Conservation (phyloP, 1,284 basidiomycete genomes). For the Ustilago curta region DNA sequence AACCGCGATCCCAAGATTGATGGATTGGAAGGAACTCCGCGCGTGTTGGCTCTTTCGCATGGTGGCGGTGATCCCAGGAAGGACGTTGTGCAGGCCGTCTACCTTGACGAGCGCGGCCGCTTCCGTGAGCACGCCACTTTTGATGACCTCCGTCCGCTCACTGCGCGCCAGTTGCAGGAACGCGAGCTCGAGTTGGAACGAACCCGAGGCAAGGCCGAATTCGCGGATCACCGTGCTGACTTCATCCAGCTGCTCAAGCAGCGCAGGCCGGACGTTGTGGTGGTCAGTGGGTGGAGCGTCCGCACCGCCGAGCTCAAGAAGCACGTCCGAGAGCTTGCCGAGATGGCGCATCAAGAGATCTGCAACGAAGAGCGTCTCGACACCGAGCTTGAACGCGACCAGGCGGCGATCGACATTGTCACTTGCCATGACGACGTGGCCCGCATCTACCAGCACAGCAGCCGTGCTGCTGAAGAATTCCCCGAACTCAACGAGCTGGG, state of each 20-base stretch:
- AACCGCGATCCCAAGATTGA: constrained; percentile 70
- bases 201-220: constrained; percentile 75
- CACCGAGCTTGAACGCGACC: constrained; percentile 38
- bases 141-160: constrained; percentile 74
- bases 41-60: constrained; percentile 92
- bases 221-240: constrained; percentile 71
- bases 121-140: constrained; percentile 88
- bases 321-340: constrained; percentile 75
- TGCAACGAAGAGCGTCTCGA: constrained; percentile 57
- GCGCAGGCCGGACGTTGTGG: constrained; percentile 87
- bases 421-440: constrained; percentile 93
- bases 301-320: constrained; percentile 80
- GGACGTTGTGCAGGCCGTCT: constrained; percentile 87
- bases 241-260: constrained; percentile 85
- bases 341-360: constrained; percentile 71
- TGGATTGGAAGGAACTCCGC: constrained; percentile 79
- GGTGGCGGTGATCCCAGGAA: constrained; percentile 92
- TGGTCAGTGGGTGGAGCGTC: constrained; percentile 78
- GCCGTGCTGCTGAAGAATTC: constrained; percentile 87
- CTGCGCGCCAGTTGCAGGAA: constrained; percentile 72
- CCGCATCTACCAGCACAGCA: constrained; percentile 90
- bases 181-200: constrained; percentile 44
- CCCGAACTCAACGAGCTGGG: constrained; percentile 81
- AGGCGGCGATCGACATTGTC: constrained; percentile 73
- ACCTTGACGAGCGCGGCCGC: constrained; percentile 87